Conservation (phyloP, 23 red algal species). For the Chondrus crispus region DNA sequence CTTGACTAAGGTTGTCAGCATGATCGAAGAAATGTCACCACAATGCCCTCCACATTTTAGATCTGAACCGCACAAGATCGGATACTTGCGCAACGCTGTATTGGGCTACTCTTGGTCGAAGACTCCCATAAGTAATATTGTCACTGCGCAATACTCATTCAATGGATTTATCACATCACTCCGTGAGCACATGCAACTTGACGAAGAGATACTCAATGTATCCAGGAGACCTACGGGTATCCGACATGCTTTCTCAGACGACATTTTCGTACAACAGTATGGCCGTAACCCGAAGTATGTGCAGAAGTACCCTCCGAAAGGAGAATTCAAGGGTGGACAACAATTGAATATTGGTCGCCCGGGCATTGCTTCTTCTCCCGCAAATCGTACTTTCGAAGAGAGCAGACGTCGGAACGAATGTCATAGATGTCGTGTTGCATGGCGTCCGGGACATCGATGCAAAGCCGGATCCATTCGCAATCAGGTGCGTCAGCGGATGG, state of each 20-base stretch:
- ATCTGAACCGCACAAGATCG: constrained; percentile 23
- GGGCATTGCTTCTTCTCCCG: too few species aligned
- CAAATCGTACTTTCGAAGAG: neutral
- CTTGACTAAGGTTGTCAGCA: neutral
- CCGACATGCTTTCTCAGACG: too few species aligned
- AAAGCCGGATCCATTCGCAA: neutral
- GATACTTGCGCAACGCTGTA: constrained; percentile 4
- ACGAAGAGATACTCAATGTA: constrained; percentile 16
- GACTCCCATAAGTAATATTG: constrained; percentile 2
- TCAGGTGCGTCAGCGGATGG: neutral
- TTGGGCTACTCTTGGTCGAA: neutral
- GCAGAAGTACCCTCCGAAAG: too few species aligned
- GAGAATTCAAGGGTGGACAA: too few species aligned
- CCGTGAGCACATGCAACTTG: constrained; percentile 12
- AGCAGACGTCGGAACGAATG: neutral
- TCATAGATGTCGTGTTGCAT: neutral
- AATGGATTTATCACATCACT: constrained; percentile 46
- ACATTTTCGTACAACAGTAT: neutral
- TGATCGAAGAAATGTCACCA: constrained; percentile 14
- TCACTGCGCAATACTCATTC: constrained; percentile 23
- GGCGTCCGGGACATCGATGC: neutral
- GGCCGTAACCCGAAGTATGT: neutral
- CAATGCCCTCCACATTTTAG: constrained; percentile 21
- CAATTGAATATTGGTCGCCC: too few species aligned
- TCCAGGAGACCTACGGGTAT: too few species aligned